A percentile compares a stretch with the other conserved stretches of the same genome.
phyloP scores from a whole-genome alignment of 805 yeast species.

The Candida broadrunensis region DNA sequence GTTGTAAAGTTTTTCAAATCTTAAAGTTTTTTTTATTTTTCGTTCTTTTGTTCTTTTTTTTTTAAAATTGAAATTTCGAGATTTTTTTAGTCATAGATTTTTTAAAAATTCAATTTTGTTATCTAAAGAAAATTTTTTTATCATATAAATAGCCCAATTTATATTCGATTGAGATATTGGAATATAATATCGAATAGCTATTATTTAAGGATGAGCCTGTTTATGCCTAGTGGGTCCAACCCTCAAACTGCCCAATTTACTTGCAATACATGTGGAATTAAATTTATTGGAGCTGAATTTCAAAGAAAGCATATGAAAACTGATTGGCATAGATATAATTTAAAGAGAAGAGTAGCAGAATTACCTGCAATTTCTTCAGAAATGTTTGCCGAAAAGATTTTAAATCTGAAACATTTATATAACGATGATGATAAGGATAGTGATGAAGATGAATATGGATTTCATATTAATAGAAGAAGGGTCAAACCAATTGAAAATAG shows the following conservation, averaged over 20 bases:
- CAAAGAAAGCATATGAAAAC: conserved; percentile 44
- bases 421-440: conserved; percentile 11
- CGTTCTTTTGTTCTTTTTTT: too few species aligned
- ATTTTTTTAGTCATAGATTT: too few species aligned
- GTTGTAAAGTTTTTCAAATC: too few species aligned
- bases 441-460: conserved; percentile 56
- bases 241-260: conserved; percentile 27
- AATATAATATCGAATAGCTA: too few species aligned
- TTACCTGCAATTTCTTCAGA: conserved; percentile 71
- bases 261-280: conserved; percentile 40
- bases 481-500: conserved; percentile 17
- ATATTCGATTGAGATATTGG: too few species aligned
- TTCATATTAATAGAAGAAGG: conserved; percentile 32
- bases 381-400: conserved; percentile 67
- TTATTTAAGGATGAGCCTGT: conserved; percentile 6
- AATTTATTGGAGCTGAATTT: conserved; percentile 33
- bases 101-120: too few species aligned
- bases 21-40: too few species aligned
- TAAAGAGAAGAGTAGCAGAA: conserved; percentile 45
- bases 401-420: conserved; percentile 19
- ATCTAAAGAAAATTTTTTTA: too few species aligned
- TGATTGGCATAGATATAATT: conserved; percentile 45
- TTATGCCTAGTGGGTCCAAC: conserved; percentile 20
- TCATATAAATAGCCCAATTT: too few species aligned
- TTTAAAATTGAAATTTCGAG: too few species aligned